Evolutionary conservation across 768 basidiomycete species (phyloP), one percentile per base, ranked within the genome.

Genomic region (Hericium rajendrae): DNA sequence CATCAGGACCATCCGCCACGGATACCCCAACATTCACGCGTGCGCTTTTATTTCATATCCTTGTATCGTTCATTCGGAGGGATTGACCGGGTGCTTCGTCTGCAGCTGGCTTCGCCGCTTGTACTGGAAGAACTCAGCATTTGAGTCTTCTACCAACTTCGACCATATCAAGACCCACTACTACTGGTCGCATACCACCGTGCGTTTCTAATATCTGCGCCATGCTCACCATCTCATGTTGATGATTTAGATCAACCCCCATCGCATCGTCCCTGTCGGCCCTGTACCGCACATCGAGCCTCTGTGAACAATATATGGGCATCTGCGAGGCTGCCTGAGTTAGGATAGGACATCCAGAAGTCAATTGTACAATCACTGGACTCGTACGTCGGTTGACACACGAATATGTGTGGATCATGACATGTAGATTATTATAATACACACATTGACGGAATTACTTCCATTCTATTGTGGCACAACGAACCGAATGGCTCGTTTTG

Each of bases 101-200:
- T 38, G 38, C 26, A 86, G 84, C 37, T 94, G 91, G 88, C 65
- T 90, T 72, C 84, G 84, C 70, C 85, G 86, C 67, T 72, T 97
- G 18, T 98, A 99, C 76, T 97, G 93, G 94, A 88, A 86, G 60
- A 76, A 86, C 63, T 72, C 84, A 0, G 91, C 92, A 4, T 98
- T 99, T 83, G 84, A 85, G 69, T 79, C 83, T 6, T 84, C 86
- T 16, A 94, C 94, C 40, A 76, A 94, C 67, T 97, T 97, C 67
- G 81, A 89, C 15, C 94, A 97, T 71, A 89, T 90, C 74, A 88
- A 88, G 72, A 80, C 78, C 1, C 79, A 82, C 64, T 88, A 88
- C 64, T 88, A 82, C 61, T 86, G 83, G 82, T 81, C 81, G 40
- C 82, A 82, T 58, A 39, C 72, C 2, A 57, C 66, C 57, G 81